Conservation (phyloP, 1,139 yeast species). For the Keqinozyma sinolaborantium region DNA sequence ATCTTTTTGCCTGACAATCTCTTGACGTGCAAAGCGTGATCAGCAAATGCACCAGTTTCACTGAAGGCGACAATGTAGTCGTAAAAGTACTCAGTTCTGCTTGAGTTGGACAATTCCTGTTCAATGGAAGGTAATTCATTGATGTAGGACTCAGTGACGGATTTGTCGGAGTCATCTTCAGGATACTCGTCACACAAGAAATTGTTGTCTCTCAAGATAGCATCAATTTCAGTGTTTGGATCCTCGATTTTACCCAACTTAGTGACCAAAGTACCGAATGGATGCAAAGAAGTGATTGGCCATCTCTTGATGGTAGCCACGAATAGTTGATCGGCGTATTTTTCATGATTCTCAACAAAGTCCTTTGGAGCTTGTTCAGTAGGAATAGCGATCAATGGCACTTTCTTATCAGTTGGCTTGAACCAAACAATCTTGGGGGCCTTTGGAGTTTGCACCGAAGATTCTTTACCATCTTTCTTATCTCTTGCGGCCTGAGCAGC, state of each 20-base stretch:
- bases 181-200: conserved; percentile 85
- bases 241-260: conserved; percentile 82
- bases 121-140: conserved; percentile 38
- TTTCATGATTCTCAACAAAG: conserved; percentile 88
- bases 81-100: conserved; percentile 55
- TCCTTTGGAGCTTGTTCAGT: conserved; percentile 97
- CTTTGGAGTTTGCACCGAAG: conserved; percentile 46
- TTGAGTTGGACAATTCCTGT: conserved; percentile 27
- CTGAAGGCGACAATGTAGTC: conserved; percentile 68
- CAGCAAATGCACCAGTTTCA: conserved; percentile 59
- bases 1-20: conserved; percentile 54
- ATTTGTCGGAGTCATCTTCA: conserved; percentile 32
- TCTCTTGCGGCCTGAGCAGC: conserved; percentile 84
- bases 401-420: conserved; percentile 96
- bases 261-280: conserved; percentile 90
- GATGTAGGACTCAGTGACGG: conserved; percentile 10
- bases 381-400: conserved; percentile 95
- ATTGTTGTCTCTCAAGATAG: conserved; percentile 89
- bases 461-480: conserved; percentile 52
- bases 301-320: conserved; percentile 96
- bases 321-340: conserved; percentile 75
- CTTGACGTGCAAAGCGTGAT: conserved; percentile 78
- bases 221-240: conserved; percentile 76
- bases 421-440: conserved; percentile 98
- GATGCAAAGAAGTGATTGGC: conserved; percentile 98